Percentiles rank a stretch among this genome's conserved stretches.
Conservation (phyloP, 2,329 filamentous ascomycete genomes). For the Aspergillus transmontanensis region DNA sequence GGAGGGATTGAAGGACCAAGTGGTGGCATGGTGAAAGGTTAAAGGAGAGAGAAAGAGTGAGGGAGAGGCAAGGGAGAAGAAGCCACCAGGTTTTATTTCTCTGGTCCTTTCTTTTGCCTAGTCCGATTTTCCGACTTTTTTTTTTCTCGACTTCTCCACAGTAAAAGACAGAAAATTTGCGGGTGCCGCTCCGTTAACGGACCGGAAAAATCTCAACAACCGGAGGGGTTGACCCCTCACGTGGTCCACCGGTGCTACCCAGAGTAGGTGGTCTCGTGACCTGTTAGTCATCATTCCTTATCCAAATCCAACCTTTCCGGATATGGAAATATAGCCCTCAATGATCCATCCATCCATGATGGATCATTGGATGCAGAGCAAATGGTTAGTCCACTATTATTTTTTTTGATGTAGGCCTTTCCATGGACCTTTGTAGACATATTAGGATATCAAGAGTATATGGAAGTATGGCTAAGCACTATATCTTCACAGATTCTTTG, state of each 20-base stretch:
- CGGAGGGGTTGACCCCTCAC: slow-evolving; percentile 7
- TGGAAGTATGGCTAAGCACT: not conserved
- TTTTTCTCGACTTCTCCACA: slow-evolving; percentile 19
- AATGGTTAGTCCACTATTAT: not conserved
- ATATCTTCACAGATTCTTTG: not conserved
- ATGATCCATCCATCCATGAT: too few species aligned
- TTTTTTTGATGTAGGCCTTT: not conserved
- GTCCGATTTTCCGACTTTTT: slow-evolving; percentile 13
- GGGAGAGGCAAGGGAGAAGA: slow-evolving; percentile 8
- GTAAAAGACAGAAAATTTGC: slow-evolving; percentile 20
- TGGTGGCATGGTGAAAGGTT: slow-evolving; percentile 29
- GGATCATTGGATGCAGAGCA: not conserved
- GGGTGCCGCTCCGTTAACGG: slow-evolving; percentile 20
- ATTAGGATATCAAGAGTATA: not conserved
- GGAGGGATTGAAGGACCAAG: slow-evolving; percentile 23
- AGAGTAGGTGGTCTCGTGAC: not conserved
- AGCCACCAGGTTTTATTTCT: not conserved
- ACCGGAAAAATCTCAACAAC: slow-evolving; percentile 17
- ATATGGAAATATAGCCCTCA: not conserved
- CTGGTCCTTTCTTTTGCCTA: slow-evolving; percentile 8
- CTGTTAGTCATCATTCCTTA: too few species aligned
- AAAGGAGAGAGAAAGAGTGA: slow-evolving; percentile 18
- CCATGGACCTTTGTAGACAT: not conserved
- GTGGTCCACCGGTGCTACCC: not conserved
- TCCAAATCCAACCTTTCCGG: not conserved